phyloP scores from a whole-genome alignment of 176 grass and related monocot genomes.

The Musa itinerans region DNA sequence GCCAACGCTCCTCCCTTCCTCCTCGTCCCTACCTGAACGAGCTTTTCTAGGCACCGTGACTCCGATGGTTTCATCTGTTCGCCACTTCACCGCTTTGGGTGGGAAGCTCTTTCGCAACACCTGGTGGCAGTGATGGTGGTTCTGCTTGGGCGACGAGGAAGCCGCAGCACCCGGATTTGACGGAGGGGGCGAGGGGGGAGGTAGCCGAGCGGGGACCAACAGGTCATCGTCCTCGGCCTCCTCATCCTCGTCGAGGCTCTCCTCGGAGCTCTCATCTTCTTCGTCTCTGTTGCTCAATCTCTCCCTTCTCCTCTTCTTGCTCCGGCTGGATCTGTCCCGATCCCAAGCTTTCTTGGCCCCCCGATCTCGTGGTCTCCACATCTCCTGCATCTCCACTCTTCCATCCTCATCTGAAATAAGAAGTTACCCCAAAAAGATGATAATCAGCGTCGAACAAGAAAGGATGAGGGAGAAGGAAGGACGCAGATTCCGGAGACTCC shows the following conservation, averaged over 20 bases:
- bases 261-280: conserved; percentile 81
- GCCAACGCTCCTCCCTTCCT: not conserved
- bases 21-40: conserved; percentile 45
- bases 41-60: conserved; percentile 86
- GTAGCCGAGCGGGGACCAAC: conserved; percentile 35
- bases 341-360: conserved; percentile 30
- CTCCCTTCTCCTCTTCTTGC: conserved; percentile 28
- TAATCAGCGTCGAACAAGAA: not conserved
- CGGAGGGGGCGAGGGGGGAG: conserved; percentile 47
- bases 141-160: conserved; percentile 23
- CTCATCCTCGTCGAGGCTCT: conserved; percentile 65
- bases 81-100: conserved; percentile 31
- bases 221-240: conserved; percentile 65
- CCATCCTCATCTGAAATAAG: conserved; percentile 30
- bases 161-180: conserved; percentile 18
- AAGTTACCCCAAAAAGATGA: conserved; percentile 5
- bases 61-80: conserved; percentile 95
- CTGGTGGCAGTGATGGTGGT: conserved; percentile 41
- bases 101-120: conserved; percentile 51
- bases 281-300: conserved; percentile 29
- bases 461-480: not conserved
- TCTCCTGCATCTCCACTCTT: conserved; percentile 31
- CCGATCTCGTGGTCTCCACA: conserved; percentile 26
- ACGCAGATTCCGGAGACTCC: not conserved
- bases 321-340: conserved; percentile 36